These are phyloP conservation scores for Arthrinium phaeospermum DNA, from an alignment of 2,329 filamentous ascomycete genomes.

Conservation along the genomic window DNA sequence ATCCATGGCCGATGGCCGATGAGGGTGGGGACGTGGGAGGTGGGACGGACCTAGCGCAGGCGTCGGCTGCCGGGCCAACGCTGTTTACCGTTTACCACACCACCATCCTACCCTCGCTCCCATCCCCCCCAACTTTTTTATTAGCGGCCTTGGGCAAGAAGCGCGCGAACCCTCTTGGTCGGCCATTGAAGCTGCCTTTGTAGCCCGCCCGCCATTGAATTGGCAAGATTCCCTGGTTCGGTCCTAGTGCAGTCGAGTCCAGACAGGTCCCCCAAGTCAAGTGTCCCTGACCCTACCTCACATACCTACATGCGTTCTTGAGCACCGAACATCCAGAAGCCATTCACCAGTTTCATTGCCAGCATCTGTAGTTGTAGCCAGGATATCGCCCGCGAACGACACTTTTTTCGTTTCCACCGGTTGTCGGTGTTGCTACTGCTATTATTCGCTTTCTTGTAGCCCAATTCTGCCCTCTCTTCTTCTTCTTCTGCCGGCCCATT, in stretches of 20 bases:
- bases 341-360: not conserved
- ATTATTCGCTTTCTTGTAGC: not conserved
- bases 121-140: slow-evolving; percentile 1
- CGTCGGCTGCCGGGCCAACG: not conserved
- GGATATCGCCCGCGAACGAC: not conserved
- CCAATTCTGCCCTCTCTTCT: not conserved
- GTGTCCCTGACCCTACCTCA: not conserved
- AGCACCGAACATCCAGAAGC: not conserved
- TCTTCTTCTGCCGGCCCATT: not conserved
- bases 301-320: not conserved
- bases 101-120: not conserved
- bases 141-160: not conserved
- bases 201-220: not conserved
- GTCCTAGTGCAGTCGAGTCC: not conserved
- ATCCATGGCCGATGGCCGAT: not conserved
- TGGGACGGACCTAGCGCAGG: not conserved
- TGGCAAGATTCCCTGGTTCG: slow-evolving; percentile 3
- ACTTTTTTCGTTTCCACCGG: not conserved
- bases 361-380: not conserved
- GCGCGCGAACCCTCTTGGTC: slow-evolving; percentile 4
- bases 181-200: not conserved
- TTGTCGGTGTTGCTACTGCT: not conserved
- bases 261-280: not conserved
- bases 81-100: not conserved
- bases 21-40: not conserved